A percentile compares a stretch with the other conserved stretches of the same genome.
Conservation (phyloP, 345 rosid genomes). For the Citrus inodora region DNA sequence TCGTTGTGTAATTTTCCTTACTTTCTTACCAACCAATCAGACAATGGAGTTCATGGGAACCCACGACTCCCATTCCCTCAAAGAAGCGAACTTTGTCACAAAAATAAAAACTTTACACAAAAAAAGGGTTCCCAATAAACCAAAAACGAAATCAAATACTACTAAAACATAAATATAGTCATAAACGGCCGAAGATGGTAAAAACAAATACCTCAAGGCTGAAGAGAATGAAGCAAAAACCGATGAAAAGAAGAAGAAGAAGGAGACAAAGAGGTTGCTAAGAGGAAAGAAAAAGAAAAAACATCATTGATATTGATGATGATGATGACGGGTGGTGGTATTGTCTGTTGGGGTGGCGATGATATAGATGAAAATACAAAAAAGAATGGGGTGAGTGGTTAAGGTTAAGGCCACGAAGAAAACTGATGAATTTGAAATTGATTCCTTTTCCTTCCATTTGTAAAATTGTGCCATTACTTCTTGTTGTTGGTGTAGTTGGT, state of each 20-base stretch:
- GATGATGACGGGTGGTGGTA: not conserved
- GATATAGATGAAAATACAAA: not conserved
- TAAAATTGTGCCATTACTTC: conserved; percentile 5
- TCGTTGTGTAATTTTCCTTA: not conserved
- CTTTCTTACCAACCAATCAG: not conserved
- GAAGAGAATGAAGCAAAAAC: not conserved
- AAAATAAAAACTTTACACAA: not conserved
- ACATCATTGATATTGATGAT: not conserved
- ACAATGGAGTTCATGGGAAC: not conserved
- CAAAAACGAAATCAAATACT: not conserved
- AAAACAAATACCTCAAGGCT: conserved; percentile 4
- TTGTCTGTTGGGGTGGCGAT: not conserved
- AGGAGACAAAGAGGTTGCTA: not conserved
- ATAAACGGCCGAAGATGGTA: not conserved
- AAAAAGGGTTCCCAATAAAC: not conserved
- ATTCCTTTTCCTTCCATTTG: not conserved
- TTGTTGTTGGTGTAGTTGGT: conserved; percentile 7
- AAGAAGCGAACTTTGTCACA: not conserved
- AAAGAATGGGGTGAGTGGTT: conserved; percentile 17
- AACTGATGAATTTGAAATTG: conserved; percentile 27
- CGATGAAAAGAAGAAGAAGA: not conserved
- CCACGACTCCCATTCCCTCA: not conserved
- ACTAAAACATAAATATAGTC: not conserved
- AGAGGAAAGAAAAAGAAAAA: conserved; percentile 7
- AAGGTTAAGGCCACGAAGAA: conserved; percentile 20